Evolutionary conservation across 1,284 basidiomycete genomes (phyloP), one percentile per base, ranked within the genome.

Genomic region (Psilocybe mexicana): DNA sequence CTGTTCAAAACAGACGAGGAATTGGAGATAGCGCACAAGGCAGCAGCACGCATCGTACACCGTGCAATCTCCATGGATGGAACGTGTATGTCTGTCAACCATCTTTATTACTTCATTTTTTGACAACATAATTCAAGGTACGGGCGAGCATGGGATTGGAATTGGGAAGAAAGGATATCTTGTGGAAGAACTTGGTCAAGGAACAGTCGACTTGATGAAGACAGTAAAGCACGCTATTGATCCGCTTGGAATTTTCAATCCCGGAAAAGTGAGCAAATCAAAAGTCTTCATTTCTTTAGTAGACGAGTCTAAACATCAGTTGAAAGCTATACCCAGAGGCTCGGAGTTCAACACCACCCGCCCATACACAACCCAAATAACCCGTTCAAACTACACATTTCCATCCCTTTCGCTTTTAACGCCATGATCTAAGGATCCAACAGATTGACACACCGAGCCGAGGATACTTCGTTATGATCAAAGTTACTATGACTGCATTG

Each of bases 71-170:
- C 76, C 28, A 76, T 93, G 53, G 90, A 92, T 63, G 90, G 90
- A 26, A 93, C 90, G 18, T 92, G 90, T 85, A 65, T 59, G 80
- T 72, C 12, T 36, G 54, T 8, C 24, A 42, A 43, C 14, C 38
- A 43, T 43, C 12, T 5, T 38, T n/a, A 14, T 43, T n/a, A 0
- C n/a, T 42, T n/a, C 25, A 14, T 30, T 43, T 46, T 40, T 46
- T 18, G 18, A 12, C 86, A 83, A 10, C 10, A 12, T 11, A 7
- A 14, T 25, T 42, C 54, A 46, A 63, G 62, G 86, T 66, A 89
- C 88, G 0, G 93, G 93, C 8, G 93, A 95, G 69, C 93, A 95
- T 68, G 93, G 93, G 1, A 90, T 96, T 8, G 93, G 93, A 0
- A 75, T 93, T 14, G 92, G 91, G 8, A 94, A 94, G 76, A 85